phyloP scores from a whole-genome alignment of 257 asterid species.

The Anisodus tanguticus region DNA sequence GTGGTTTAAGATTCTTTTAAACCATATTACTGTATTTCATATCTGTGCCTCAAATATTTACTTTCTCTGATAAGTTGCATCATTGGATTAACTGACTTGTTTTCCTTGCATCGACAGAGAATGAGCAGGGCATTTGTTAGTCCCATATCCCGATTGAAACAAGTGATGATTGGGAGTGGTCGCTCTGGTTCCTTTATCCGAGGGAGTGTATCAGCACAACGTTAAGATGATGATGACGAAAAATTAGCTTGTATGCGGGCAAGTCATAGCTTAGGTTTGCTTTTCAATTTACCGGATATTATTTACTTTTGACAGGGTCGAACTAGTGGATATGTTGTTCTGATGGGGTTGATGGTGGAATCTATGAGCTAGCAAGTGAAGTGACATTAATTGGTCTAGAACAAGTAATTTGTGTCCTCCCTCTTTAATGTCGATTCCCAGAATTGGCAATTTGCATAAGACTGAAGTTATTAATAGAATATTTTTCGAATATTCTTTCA shows the following conservation, averaged over 20 bases:
- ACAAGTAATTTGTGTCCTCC: neutral
- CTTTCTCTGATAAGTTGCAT: neutral
- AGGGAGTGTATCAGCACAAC: constrained; percentile 36
- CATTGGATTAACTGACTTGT: neutral
- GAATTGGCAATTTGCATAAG: neutral
- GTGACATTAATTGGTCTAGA: neutral
- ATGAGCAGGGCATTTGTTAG: constrained; percentile 39
- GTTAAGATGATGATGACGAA: constrained; percentile 35
- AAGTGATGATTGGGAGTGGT: constrained; percentile 37
- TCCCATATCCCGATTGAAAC: constrained; percentile 49
- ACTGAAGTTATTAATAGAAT: no score
- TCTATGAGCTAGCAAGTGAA: neutral
- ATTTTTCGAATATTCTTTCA: no score
- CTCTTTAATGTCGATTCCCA: constrained; percentile 3
- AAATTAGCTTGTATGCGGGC: neutral
- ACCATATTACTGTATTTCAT: no score
- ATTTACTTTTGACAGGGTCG: neutral
- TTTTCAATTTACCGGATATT: neutral
- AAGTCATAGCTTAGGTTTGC: constrained; percentile 8
- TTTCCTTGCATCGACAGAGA: constrained; percentile 37
- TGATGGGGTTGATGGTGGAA: neutral
- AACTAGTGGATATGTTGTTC: neutral
- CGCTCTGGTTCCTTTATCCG: constrained; percentile 41
- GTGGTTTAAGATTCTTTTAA: neutral
- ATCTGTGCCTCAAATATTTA: constrained; percentile 4